Percentiles rank a stretch among this genome's conserved stretches.
Evolutionary conservation across 208 protist species (phyloP).

Genomic region (Trypanosoma avium): DNA sequence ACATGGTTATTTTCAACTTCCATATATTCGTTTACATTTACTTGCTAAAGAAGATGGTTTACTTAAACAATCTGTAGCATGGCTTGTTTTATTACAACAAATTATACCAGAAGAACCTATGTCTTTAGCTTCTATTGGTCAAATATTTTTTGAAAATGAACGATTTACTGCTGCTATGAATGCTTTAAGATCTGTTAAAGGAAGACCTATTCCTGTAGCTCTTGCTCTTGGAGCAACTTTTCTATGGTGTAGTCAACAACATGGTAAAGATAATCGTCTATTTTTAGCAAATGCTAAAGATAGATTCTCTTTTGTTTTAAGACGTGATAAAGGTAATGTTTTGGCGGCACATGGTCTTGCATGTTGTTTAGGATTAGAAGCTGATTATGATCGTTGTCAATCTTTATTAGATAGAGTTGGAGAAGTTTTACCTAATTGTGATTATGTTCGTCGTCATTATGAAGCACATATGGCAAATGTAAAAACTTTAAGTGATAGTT

Average conservation of each 20-base stretch:
- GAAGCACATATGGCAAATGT: slow-evolving; percentile 74
- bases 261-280: slow-evolving; percentile 36
- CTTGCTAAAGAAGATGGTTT: slow-evolving; percentile 58
- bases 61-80: slow-evolving; percentile 67
- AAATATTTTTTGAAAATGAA: slow-evolving; percentile 56
- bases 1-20: slow-evolving; percentile 55
- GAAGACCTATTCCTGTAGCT: slow-evolving; percentile 41
- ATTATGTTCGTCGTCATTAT: slow-evolving; percentile 43
- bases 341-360: slow-evolving; percentile 80
- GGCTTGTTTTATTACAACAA: slow-evolving; percentile 76
- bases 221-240: slow-evolving; percentile 64
- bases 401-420: slow-evolving; percentile 71
- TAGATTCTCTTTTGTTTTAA: slow-evolving; percentile 56
- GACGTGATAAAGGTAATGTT: slow-evolving; percentile 66
- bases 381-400: slow-evolving; percentile 56
- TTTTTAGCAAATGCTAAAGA: slow-evolving; percentile 51
- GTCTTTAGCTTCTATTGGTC: slow-evolving; percentile 49
- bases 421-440: slow-evolving; percentile 62
- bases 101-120: slow-evolving; percentile 56
- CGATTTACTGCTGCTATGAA: slow-evolving; percentile 44
- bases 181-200: slow-evolving; percentile 37
- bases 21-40: slow-evolving; percentile 74
- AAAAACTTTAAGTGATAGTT: slow-evolving; percentile 68
- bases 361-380: slow-evolving; percentile 77
- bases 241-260: slow-evolving; percentile 68